phyloP scores from a whole-genome alignment of 106 monocot genomes.

The Xerophyta viscosa region DNA sequence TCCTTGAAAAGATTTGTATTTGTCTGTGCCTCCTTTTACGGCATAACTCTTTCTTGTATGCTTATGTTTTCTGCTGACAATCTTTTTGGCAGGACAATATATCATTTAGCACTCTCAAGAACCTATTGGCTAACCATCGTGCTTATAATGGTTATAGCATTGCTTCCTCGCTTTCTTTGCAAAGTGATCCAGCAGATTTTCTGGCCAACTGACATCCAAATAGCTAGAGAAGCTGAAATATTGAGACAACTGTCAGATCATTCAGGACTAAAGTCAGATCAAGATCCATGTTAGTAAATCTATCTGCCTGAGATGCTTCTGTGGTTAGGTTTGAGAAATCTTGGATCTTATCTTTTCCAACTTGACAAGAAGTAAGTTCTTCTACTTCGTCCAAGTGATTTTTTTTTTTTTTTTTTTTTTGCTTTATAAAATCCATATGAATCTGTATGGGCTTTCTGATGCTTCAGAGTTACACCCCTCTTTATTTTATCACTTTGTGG shows the following conservation, averaged over 20 bases:
- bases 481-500: too few species aligned
- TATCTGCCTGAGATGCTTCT: background rate
- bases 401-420: too few species aligned
- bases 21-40: constrained; percentile 3
- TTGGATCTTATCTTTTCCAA: background rate
- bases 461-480: too few species aligned
- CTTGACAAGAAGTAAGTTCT: background rate
- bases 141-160: constrained; percentile 67
- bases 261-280: constrained; percentile 17
- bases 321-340: constrained; percentile 4
- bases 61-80: constrained; percentile 5
- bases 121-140: constrained; percentile 85
- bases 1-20: background rate
- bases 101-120: constrained; percentile 47
- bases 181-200: constrained; percentile 72
- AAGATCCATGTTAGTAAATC: constrained; percentile 35
- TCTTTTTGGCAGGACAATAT: constrained; percentile 77
- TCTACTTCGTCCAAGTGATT: too few species aligned
- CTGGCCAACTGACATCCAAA: constrained; percentile 92
- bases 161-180: constrained; percentile 81
- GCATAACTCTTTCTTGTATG: background rate
- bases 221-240: constrained; percentile 91
- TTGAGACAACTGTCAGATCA: constrained; percentile 32
- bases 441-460: too few species aligned
- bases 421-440: too few species aligned